These are phyloP conservation scores for Nicotiana rustica DNA, from an alignment of 305 asterid genomes.

Conservation along the genomic window DNA sequence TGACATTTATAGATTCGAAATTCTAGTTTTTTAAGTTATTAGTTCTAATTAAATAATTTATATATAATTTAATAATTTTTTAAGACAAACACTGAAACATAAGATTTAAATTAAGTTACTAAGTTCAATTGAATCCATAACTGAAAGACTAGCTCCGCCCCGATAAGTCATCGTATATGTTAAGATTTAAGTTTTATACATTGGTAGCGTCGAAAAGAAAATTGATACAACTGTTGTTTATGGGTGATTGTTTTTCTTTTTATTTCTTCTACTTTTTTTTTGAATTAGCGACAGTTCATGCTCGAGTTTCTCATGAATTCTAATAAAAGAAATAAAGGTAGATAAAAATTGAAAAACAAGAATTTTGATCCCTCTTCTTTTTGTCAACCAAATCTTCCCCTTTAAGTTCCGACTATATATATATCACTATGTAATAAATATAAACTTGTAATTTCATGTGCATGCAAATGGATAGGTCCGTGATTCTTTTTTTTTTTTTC, in stretches of 20 bases:
- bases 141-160: too few relatives aligned
- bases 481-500: not conserved
- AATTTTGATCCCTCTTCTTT: not conserved
- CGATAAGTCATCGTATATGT: too few relatives aligned
- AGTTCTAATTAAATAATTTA: too few relatives aligned
- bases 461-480: not conserved
- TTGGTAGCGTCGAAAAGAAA: too few relatives aligned
- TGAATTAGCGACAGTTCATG: not conserved
- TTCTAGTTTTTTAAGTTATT: too few relatives aligned
- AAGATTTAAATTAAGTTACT: too few relatives aligned
- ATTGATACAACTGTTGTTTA: not conserved
- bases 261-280: not conserved
- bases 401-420: not conserved
- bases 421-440: not conserved
- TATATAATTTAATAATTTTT: too few relatives aligned
- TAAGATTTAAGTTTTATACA: not conserved
- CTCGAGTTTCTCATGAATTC: not conserved
- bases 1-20: too few relatives aligned
- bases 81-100: too few relatives aligned
- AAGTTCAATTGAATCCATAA: too few relatives aligned
- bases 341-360: not conserved
- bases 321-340: not conserved
- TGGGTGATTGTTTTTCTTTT: too few relatives aligned
- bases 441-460: slow-evolving; percentile 21
- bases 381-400: not conserved